A percentile compares a stretch with the other conserved stretches of the same genome.
Conservation (phyloP, 2,329 filamentous ascomycete species). For the Neofusicoccum umdonicola region DNA sequence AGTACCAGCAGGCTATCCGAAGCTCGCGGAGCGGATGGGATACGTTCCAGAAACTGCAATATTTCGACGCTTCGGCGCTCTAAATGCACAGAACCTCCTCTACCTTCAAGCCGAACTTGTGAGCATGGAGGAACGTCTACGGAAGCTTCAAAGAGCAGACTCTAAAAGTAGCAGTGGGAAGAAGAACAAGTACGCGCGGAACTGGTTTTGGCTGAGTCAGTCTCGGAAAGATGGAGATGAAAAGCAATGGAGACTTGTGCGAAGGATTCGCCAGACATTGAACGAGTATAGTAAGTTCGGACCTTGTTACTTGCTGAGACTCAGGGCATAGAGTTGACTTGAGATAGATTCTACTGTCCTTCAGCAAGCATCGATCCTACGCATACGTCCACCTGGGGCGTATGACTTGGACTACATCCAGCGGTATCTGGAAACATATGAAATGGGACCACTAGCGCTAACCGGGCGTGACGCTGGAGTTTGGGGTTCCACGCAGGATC, state of each 20-base stretch:
- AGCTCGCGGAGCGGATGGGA: background rate
- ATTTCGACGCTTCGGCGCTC: background rate
- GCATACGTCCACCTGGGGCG: background rate
- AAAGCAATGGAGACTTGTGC: background rate
- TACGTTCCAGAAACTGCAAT: background rate
- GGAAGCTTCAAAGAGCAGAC: background rate
- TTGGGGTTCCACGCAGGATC: background rate
- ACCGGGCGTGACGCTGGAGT: background rate
- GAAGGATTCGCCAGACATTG: background rate
- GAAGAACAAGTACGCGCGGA: background rate
- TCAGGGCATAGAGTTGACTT: background rate
- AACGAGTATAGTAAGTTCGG: conserved; percentile 6
- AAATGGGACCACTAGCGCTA: background rate
- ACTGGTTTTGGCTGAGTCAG: background rate
- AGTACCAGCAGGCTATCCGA: background rate
- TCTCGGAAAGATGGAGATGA: background rate
- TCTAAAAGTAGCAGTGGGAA: too few relatives aligned
- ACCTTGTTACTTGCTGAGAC: too few relatives aligned
- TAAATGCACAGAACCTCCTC: background rate
- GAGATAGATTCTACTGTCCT: background rate
- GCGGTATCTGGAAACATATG: background rate
- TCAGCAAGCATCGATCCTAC: background rate
- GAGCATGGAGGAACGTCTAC: background rate
- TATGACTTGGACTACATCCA: background rate
- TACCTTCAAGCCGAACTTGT: conserved; percentile 2